Base-by-base conservation (phyloP, 257 asterid genomes). In the Solanum pinnatisectum region DNA sequence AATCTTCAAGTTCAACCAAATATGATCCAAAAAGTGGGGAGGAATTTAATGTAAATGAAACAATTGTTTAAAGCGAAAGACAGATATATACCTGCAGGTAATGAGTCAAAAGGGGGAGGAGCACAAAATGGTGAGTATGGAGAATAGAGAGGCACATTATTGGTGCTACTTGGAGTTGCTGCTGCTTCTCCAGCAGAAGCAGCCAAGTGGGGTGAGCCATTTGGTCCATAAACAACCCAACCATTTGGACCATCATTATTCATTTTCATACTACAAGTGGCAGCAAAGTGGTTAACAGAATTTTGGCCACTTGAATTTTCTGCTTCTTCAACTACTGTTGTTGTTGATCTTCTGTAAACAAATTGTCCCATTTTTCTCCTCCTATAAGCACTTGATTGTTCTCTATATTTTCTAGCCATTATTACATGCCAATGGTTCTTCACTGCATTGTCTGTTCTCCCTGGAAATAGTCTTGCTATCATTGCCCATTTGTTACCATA, bases 401-500 rank as follows among this genome's bases (percentile, higher is more conserved):
- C 98, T 70, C 99, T 91, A 84, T 95, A 94, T 78, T 96, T 96
- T 23, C 99, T 91, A 0, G 99, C 99, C 98, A 96, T 95, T 10
- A 96, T 91, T 4, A 96, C 99, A 84, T 96, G 99, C 99, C 99
- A 96, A 60, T 95, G 98, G 42, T 96, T 96, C 93, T 96, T 96
- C 7, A 96, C 99, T 3, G 99, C 96, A 88, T 96, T 96, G 89
- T 96, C 99, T 33, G 99, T 96, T 89, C 99, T 92, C 1, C 99
- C 99, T 8, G 98, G 99, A 84, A 96, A 96, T 12, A 96, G 89
- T 89, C 99, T 92, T 8, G 99, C 95, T 42, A 96, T 96, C 98
- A 96, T 93, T 1, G 99, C 98, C 99, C 99, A 96, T 84, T 95
- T 96, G 94, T 96, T 96, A 2, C 99, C 99, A 77, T 96, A 96